Percentiles rank a stretch among this genome's conserved stretches.
phyloP scores from a whole-genome alignment of 257 asterid species.

The Avicennia marina region DNA sequence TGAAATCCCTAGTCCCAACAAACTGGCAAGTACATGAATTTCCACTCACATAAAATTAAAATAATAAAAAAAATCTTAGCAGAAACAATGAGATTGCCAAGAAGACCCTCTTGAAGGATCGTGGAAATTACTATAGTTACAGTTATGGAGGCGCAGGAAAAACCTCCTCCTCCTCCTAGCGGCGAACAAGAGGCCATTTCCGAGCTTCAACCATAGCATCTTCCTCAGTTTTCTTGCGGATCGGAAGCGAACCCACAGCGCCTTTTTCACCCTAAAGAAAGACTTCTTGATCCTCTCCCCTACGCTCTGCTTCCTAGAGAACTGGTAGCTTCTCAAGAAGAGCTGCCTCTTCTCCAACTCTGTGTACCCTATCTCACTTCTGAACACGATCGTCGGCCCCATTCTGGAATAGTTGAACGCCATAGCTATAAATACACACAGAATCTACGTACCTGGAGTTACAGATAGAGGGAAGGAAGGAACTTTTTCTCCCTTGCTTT shows the following conservation, averaged over 20 bases:
- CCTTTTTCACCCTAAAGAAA: slow-evolving; percentile 44
- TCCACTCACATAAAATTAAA: background rate
- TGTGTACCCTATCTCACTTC: slow-evolving; percentile 34
- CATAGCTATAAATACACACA: slow-evolving; percentile 22
- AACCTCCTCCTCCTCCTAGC: slow-evolving; percentile 29
- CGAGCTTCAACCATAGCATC: slow-evolving; percentile 50
- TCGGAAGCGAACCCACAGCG: slow-evolving; percentile 35
- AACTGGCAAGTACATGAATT: background rate
- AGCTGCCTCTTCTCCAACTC: slow-evolving; percentile 73
- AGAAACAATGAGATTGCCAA: slow-evolving; percentile 31
- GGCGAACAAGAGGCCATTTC: slow-evolving; percentile 42
- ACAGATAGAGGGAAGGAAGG: background rate
- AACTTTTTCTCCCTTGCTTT: too few relatives aligned
- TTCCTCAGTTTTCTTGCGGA: slow-evolving; percentile 45
- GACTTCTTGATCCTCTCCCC: slow-evolving; percentile 47
- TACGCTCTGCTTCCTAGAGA: slow-evolving; percentile 63
- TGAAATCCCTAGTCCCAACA: background rate
- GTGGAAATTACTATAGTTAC: background rate
- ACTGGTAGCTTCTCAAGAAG: slow-evolving; percentile 82
- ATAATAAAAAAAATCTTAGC: slow-evolving; percentile 18
- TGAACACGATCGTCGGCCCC: slow-evolving; percentile 27
- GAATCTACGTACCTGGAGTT: background rate
- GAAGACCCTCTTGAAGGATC: background rate
- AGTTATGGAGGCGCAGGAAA: slow-evolving; percentile 29
- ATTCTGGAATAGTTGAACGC: slow-evolving; percentile 16